phyloP scores from a whole-genome alignment of 2,329 filamentous ascomycete species.

The Xylariaceae sp. region DNA sequence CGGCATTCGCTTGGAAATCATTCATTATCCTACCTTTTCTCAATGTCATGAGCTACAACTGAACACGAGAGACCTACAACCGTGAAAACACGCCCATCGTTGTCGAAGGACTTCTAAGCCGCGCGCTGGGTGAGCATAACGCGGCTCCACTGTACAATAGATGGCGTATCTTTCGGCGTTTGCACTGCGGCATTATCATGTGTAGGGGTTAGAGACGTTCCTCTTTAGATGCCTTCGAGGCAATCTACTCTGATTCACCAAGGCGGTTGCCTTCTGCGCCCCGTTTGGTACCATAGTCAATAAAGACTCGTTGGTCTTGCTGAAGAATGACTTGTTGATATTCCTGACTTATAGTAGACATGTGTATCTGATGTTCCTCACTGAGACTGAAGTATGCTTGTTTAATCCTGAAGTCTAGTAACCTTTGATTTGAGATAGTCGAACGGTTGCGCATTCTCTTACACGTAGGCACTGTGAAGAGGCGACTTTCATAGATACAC shows the following conservation, averaged over 20 bases:
- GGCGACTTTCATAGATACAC: too few relatives aligned
- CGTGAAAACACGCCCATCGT: conserved; percentile 24
- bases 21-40: conserved; percentile 16
- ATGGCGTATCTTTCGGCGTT: conserved; percentile 22
- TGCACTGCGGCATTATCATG: background rate
- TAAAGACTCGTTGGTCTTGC: conserved; percentile 17
- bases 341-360: too few relatives aligned
- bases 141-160: conserved; percentile 31
- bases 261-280: conserved; percentile 8
- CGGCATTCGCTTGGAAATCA: conserved; percentile 7
- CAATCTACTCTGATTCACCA: conserved; percentile 1
- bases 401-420: background rate
- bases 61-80: conserved; percentile 1
- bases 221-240: conserved; percentile 6
- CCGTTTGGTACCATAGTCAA: conserved; percentile 23
- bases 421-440: background rate
- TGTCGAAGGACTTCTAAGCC: conserved; percentile 19
- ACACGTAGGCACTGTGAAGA: too few relatives aligned
- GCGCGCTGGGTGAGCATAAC: conserved; percentile 33
- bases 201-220: background rate
- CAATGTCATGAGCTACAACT: background rate
- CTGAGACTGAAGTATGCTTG: background rate
- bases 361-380: too few relatives aligned
- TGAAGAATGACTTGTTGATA: background rate
- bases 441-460: background rate